phyloP scores from a whole-genome alignment of 805 yeast species.

The Kluyveromyces starmeri region DNA sequence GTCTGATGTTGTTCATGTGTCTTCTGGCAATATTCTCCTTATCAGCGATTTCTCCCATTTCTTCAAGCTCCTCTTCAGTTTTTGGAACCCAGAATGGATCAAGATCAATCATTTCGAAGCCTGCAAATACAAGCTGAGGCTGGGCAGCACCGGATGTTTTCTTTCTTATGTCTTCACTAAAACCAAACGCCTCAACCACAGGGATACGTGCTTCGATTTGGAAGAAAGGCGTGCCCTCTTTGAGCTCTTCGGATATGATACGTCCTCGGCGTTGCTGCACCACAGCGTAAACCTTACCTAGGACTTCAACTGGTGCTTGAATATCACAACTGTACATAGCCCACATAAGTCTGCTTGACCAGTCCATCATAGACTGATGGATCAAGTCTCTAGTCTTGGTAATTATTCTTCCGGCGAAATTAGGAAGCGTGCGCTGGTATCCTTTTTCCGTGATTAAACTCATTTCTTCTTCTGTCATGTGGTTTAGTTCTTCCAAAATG shows the following conservation, averaged over 20 bases:
- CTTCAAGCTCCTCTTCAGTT: conserved; percentile 92
- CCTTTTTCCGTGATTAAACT: conserved; percentile 15
- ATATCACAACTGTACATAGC: conserved; percentile 94
- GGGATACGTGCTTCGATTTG: conserved; percentile 79
- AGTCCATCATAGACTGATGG: conserved; percentile 58
- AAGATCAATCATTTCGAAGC: conserved; percentile 75
- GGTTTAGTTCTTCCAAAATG: conserved; percentile 34
- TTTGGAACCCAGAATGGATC: conserved; percentile 99
- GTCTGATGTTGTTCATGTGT: conserved; percentile 75
- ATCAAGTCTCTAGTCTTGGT: conserved; percentile 66
- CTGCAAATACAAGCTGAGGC: conserved; percentile 88
- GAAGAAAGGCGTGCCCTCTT: conserved; percentile 97
- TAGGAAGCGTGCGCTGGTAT: conserved; percentile 30
- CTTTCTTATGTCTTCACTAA: conserved; percentile 89
- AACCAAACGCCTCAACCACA: conserved; percentile 93
- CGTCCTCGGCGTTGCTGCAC: conserved; percentile 82
- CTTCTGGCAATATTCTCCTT: conserved; percentile 82
- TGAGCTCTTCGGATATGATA: conserved; percentile 86
- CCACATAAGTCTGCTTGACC: conserved; percentile 84
- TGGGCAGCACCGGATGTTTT: conserved; percentile 94
- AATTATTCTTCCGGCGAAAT: conserved; percentile 63
- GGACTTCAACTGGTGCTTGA: conserved; percentile 88
- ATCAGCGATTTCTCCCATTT: conserved; percentile 86
- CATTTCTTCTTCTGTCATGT: conserved; percentile 25
- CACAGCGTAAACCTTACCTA: conserved; percentile 93